A percentile compares a stretch with the other conserved stretches of the same genome.
Conservation (phyloP, 2,329 filamentous ascomycete genomes). For the Fusarium mangiferae region DNA sequence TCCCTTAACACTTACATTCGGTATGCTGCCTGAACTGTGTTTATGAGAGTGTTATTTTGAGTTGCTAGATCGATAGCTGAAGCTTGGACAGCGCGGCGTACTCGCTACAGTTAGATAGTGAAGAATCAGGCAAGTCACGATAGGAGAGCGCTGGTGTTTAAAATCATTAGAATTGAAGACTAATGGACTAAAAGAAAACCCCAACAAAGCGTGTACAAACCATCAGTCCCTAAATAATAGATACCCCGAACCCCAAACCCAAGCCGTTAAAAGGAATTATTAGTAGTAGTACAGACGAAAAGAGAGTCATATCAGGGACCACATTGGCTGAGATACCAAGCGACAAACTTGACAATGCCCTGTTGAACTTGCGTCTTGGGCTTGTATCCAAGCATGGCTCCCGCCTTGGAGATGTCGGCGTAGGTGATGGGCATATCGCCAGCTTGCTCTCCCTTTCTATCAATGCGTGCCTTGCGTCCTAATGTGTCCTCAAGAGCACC, state of each 20-base stretch:
- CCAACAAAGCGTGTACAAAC: neutral
- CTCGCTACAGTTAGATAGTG: neutral
- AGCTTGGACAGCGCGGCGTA: neutral
- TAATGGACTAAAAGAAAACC: neutral
- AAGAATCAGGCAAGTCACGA: neutral
- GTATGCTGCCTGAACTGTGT: neutral
- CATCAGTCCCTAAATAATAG: neutral
- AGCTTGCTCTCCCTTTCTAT: neutral
- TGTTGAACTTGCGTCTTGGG: slow-evolving; percentile 2
- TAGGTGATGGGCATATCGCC: slow-evolving; percentile 12
- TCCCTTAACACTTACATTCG: neutral
- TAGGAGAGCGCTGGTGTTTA: neutral
- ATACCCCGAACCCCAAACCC: neutral
- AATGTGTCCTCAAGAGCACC: neutral
- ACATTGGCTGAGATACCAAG: slow-evolving; percentile 7
- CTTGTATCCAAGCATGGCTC: slow-evolving; percentile 2
- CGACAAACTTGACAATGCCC: slow-evolving; percentile 9
- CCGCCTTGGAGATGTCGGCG: slow-evolving; percentile 8
- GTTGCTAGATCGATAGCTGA: neutral
- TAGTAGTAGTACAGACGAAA: neutral
- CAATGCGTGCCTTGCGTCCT: slow-evolving; percentile 1
- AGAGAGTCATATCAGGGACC: neutral
- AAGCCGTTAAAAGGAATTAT: neutral
- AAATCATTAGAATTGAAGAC: neutral
- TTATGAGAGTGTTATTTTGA: neutral